phyloP scores from a whole-genome alignment of 2,329 filamentous ascomycete genomes.

The Epichloe gansuensis region DNA sequence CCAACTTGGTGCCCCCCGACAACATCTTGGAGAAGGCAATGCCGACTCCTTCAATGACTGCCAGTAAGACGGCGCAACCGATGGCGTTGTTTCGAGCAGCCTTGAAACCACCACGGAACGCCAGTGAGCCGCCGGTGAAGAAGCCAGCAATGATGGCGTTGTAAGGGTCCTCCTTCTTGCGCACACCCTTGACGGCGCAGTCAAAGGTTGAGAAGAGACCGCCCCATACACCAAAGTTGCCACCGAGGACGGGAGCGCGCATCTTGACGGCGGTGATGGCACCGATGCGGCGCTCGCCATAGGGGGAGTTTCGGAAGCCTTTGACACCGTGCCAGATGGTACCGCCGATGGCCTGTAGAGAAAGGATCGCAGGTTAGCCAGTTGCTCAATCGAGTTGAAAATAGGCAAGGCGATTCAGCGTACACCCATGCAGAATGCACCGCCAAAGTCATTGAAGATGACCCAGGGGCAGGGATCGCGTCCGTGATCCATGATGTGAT shows the following conservation, averaged over 20 bases:
- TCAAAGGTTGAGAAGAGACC: slow-evolving; percentile 93
- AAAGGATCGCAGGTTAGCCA: not conserved
- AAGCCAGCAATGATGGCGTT: slow-evolving; percentile 97
- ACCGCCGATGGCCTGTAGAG: slow-evolving; percentile 52
- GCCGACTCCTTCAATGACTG: slow-evolving; percentile 93
- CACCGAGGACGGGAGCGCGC: slow-evolving; percentile 85
- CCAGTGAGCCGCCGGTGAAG: slow-evolving; percentile 86
- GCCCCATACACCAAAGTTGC: slow-evolving; percentile 97
- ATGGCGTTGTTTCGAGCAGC: slow-evolving; percentile 92
- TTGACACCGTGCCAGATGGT: slow-evolving; percentile 96
- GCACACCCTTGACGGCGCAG: slow-evolving; percentile 85
- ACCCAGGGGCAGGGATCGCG: slow-evolving; percentile 96
- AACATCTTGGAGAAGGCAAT: slow-evolving; percentile 94
- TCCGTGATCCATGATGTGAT: slow-evolving; percentile 71
- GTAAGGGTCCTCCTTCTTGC: slow-evolving; percentile 96
- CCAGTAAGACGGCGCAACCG: slow-evolving; percentile 84
- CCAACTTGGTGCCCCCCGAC: slow-evolving; percentile 74
- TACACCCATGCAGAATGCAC: slow-evolving; percentile 95
- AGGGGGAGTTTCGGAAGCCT: slow-evolving; percentile 73
- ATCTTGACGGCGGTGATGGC: slow-evolving; percentile 96
- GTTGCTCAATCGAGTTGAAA: not conserved
- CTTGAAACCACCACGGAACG: slow-evolving; percentile 81
- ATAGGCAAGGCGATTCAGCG: slow-evolving; percentile 17
- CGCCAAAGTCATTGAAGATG: slow-evolving; percentile 91
- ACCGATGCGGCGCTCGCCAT: slow-evolving; percentile 90